These are phyloP conservation scores for Venturia pyrina DNA, from an alignment of 2,329 filamentous ascomycete species.

Conservation along the genomic window DNA sequence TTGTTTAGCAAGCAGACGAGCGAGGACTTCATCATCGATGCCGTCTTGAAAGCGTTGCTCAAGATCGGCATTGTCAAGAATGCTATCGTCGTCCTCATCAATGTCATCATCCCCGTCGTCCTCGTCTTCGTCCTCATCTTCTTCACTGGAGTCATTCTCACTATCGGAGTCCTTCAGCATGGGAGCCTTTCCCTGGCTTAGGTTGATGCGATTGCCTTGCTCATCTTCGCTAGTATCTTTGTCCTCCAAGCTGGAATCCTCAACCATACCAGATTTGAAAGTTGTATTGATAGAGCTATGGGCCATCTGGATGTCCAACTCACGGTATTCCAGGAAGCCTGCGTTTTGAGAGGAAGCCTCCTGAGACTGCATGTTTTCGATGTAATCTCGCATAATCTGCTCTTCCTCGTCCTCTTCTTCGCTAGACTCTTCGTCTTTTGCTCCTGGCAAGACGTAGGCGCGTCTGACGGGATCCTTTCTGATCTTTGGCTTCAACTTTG, in stretches of 20 bases:
- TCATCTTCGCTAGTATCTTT: conserved; percentile 1
- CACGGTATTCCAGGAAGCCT: not conserved
- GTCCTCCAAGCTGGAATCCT: not conserved
- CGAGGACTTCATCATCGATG: conserved; percentile 52
- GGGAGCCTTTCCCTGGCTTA: not conserved
- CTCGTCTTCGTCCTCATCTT: conserved; percentile 24
- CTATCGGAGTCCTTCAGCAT: not conserved
- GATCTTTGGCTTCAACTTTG: not conserved
- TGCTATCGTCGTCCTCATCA: conserved; percentile 28
- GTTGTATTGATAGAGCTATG: not conserved
- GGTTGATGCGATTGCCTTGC: not conserved
- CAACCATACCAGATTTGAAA: not conserved
- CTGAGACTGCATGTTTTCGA: not conserved
- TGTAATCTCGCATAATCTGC: conserved; percentile 10
- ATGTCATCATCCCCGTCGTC: conserved; percentile 29
- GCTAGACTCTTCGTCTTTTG: conserved; percentile 16
- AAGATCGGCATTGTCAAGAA: conserved; percentile 33
- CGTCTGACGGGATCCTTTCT: conserved; percentile 16
- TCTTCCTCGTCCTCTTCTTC: conserved; percentile 17
- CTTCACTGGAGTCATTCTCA: not conserved
- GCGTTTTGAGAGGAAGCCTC: not conserved
- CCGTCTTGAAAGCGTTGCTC: conserved; percentile 27
- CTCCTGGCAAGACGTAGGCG: conserved; percentile 16
- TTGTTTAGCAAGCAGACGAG: conserved; percentile 50
- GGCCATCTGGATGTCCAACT: not conserved